Evolutionary conservation across 2,329 filamentous ascomycete species (phyloP).

Genomic region (Cladosporium halotolerans): DNA sequence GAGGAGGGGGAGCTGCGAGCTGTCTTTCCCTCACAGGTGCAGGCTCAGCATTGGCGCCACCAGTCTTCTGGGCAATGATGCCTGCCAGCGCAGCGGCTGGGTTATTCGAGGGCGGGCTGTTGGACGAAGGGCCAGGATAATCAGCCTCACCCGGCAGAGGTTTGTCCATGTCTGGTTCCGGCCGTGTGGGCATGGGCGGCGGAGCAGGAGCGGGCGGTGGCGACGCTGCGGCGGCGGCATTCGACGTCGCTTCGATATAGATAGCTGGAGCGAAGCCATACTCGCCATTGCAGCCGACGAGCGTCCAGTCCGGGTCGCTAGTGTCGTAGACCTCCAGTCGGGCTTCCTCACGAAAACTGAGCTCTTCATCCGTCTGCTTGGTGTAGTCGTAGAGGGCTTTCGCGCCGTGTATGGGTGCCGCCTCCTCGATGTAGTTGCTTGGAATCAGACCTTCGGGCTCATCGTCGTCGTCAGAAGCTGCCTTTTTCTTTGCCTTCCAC

Average conservation of each 20-base stretch:
- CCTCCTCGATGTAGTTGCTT: constrained; percentile 91
- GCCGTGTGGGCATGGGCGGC: constrained; percentile 36
- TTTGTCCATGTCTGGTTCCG: constrained; percentile 31
- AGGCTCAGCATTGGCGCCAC: constrained; percentile 24
- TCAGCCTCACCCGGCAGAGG: constrained; percentile 35
- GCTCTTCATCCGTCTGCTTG: constrained; percentile 92
- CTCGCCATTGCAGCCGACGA: constrained; percentile 76
- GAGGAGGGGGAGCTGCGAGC: constrained; percentile 47
- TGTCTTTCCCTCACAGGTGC: constrained; percentile 21
- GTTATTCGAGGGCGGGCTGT: constrained; percentile 36
- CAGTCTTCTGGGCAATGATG: constrained; percentile 45
- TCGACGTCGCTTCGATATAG: constrained; percentile 72
- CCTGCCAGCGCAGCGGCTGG: constrained; percentile 55
- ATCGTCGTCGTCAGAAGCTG: constrained; percentile 71
- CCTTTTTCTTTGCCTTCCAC: constrained; percentile 97
- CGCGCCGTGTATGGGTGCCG: constrained; percentile 61
- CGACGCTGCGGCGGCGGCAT: constrained; percentile 37
- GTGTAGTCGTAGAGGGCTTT: constrained; percentile 98
- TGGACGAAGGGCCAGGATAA: constrained; percentile 37
- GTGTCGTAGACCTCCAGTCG: constrained; percentile 78
- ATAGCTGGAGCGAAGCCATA: constrained; percentile 94
- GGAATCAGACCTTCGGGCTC: constrained; percentile 87
- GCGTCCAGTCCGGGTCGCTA: constrained; percentile 91
- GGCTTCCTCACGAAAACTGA: constrained; percentile 89
- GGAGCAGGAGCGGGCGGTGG: constrained; percentile 18